Evolutionary conservation across 495 filamentous ascomycete species (phyloP), one percentile per base, ranked within the genome.

Genomic region (Aspergillus sclerotiicarbonarius): DNA sequence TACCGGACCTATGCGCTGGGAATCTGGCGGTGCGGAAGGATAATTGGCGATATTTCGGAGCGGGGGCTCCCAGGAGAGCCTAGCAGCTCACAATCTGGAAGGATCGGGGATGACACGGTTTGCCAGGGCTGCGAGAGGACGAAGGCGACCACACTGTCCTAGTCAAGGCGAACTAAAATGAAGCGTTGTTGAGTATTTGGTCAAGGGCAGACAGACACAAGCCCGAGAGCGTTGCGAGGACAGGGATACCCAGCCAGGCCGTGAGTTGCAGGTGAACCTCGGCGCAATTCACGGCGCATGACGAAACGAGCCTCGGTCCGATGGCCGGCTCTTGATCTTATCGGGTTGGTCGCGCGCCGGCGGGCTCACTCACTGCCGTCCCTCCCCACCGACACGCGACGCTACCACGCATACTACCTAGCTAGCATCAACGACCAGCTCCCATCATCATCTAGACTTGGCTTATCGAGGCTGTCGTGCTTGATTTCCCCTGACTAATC

Each of bases 221-320:
- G 47, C 30, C 35, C 21, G 13, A 16, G 21, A 53, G 51, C 50
- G 25, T 25, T 25, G 25, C n/a, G 25, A 47, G 55, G 54, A 53
- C 18, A 50, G 59, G 21, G 53, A 56, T 56, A 53, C 30, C 18
- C 46, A 48, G 44, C 30, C 45, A 41, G 51, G 35, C 57, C 41
- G 52, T 9, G 41, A 51, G 41, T 51, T 37, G 6, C 51, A 54
- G 5, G 41, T 25, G 63, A 67, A 70, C 73, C 70, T 76, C 71
- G 71, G 68, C 67, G 71, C 61, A 50, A 52, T 59, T 39, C 19
- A 37, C 20, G 47, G 25, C 56, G 60, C 62, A 67, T 67, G 61
- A 70, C 62, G 66, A 69, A 67, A 66, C 48, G 60, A 71, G 61
- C 73, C 73, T 71, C 74, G 73, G 73, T 75, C 60, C 69, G 66